These are phyloP conservation scores for Barbatosphaeria neglecta DNA, from an alignment of 495 filamentous ascomycete genomes.

Conservation along the genomic window DNA sequence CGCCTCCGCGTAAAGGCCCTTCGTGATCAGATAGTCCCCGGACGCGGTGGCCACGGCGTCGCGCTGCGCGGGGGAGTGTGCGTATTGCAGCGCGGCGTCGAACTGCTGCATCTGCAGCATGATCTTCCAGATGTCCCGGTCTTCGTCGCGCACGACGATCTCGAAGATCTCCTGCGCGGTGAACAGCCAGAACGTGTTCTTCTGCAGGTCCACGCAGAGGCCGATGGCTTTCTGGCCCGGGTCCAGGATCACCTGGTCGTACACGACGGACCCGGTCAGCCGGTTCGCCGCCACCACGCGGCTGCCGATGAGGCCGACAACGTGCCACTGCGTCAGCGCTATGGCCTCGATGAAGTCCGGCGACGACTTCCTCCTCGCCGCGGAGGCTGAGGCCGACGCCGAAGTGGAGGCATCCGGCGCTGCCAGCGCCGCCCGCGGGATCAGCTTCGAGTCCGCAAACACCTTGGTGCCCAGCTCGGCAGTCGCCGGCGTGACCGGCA, in stretches of 20 bases:
- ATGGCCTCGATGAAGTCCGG: constrained; percentile 68
- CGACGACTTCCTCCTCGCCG: constrained; percentile 49
- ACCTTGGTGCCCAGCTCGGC: constrained; percentile 53
- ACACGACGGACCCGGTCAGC: constrained; percentile 71
- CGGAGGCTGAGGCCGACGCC: no score
- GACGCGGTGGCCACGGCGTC: constrained; percentile 83
- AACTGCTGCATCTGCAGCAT: constrained; percentile 77
- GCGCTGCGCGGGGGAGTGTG: constrained; percentile 57
- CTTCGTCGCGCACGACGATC: constrained; percentile 80
- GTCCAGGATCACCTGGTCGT: constrained; percentile 78
- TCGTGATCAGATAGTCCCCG: constrained; percentile 72
- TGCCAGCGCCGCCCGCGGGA: constrained; percentile 60
- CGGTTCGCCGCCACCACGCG: constrained; percentile 74
- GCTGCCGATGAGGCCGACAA: constrained; percentile 72
- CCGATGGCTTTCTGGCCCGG: constrained; percentile 65
- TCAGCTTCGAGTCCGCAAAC: constrained; percentile 59
- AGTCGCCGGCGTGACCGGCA: constrained; percentile 40
- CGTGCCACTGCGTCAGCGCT: constrained; percentile 83
- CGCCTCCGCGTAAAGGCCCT: constrained; percentile 72
- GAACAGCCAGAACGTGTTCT: constrained; percentile 95
- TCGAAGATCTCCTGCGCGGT: constrained; percentile 84
- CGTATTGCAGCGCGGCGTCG: constrained; percentile 74
- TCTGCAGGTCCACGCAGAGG: constrained; percentile 74
- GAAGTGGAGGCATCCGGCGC: constrained; percentile 52
- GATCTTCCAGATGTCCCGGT: constrained; percentile 87